Evolutionary conservation across 2,329 filamentous ascomycete genomes (phyloP).

Genomic region (Ophiostoma angusticollis): DNA sequence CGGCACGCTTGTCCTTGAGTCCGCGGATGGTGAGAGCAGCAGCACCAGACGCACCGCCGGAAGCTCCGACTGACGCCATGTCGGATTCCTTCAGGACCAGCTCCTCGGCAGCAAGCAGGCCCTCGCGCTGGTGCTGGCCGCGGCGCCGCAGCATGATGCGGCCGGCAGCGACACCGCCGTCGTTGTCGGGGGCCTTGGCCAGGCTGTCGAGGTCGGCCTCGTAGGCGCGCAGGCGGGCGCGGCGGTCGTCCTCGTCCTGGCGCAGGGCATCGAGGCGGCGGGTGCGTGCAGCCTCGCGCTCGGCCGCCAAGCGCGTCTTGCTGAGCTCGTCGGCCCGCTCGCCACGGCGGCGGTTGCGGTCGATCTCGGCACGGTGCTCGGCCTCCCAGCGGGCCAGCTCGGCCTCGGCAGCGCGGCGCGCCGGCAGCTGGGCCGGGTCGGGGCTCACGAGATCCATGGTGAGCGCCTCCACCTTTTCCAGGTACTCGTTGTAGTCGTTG

Average conservation of each 20-base stretch:
- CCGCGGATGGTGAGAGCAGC: slow-evolving; percentile 73
- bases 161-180: slow-evolving; percentile 28
- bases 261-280: slow-evolving; percentile 49
- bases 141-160: slow-evolving; percentile 63
- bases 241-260: slow-evolving; percentile 59
- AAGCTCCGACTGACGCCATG: slow-evolving; percentile 15
- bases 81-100: slow-evolving; percentile 22
- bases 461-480: slow-evolving; percentile 82
- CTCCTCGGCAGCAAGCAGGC: slow-evolving; percentile 24
- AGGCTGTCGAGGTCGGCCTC: slow-evolving; percentile 60
- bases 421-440: slow-evolving; percentile 45
- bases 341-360: slow-evolving; percentile 40
- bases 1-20: slow-evolving; percentile 47
- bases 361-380: slow-evolving; percentile 56
- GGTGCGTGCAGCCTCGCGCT: slow-evolving; percentile 52
- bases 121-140: slow-evolving; percentile 34
- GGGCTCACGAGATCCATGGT: slow-evolving; percentile 68
- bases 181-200: slow-evolving; percentile 42
- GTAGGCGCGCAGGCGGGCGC: slow-evolving; percentile 47
- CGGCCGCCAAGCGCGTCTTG: slow-evolving; percentile 44
- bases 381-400: slow-evolving; percentile 57
- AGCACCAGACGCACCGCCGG: no score
- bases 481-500: slow-evolving; percentile 80
- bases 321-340: slow-evolving; percentile 41
- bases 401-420: slow-evolving; percentile 28